Evolutionary conservation across 2,329 filamentous ascomycete genomes (phyloP).

Genomic region (Chrysoporthe deuterocubensis): DNA sequence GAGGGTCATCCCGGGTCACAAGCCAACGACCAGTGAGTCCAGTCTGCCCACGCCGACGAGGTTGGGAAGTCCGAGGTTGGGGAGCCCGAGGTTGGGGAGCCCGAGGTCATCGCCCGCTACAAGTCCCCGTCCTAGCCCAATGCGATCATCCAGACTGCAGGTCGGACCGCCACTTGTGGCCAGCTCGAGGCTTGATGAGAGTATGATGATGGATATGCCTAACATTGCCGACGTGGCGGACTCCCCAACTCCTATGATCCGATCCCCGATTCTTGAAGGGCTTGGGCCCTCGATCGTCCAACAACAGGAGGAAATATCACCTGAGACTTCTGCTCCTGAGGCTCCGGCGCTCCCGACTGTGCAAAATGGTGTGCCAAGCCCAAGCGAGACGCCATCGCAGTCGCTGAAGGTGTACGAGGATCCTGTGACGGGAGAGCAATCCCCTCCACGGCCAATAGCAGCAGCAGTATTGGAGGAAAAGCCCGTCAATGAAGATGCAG

Average conservation of each 20-base stretch:
- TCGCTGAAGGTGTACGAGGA: conserved; percentile 65
- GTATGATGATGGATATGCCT: conserved; percentile 58
- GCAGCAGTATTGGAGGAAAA: conserved; percentile 62
- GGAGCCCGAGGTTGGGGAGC: conserved; percentile 36
- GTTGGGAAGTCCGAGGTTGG: conserved; percentile 37
- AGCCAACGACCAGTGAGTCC: conserved; percentile 55
- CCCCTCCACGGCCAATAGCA: conserved; percentile 40
- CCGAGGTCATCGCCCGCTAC: conserved; percentile 45
- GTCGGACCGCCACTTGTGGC: conserved; percentile 31
- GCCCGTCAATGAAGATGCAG: conserved; percentile 61
- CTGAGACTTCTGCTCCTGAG: conserved; percentile 17
- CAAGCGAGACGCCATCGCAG: conserved; percentile 39
- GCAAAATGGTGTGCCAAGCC: conserved; percentile 10
- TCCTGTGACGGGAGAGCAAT: conserved; percentile 56
- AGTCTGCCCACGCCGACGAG: conserved; percentile 52
- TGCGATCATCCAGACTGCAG: conserved; percentile 28
- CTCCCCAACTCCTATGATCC: conserved; percentile 8
- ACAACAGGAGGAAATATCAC: not conserved
- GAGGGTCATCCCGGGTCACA: conserved; percentile 52
- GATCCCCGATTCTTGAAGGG: conserved; percentile 22
- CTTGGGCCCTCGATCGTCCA: not conserved
- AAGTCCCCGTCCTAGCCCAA: conserved; percentile 30
- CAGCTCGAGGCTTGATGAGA: conserved; percentile 57
- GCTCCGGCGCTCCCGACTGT: not conserved
- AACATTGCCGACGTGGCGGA: conserved; percentile 40